Evolutionary conservation across 2,329 filamentous ascomycete species (phyloP).

Genomic region (Emergomyces africanus): DNA sequence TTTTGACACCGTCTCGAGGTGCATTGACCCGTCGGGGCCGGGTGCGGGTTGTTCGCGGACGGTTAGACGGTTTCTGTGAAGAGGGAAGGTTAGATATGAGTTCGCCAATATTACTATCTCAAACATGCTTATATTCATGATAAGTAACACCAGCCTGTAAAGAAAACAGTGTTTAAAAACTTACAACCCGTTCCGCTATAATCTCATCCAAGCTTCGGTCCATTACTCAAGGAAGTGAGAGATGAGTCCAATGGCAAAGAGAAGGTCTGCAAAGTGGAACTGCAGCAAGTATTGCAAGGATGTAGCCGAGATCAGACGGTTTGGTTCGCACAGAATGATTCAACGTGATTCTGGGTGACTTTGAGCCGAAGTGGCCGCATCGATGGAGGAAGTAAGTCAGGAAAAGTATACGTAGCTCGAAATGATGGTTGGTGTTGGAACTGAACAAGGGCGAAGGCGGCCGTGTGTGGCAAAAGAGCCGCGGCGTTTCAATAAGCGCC

Average conservation of each 20-base stretch:
- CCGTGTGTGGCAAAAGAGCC: not conserved
- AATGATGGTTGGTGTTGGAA: not conserved
- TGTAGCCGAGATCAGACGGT: too few relatives aligned
- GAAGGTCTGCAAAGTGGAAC: not conserved
- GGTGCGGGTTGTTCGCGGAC: conserved; percentile 25
- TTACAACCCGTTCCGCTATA: conserved; percentile 48
- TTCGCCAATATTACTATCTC: not conserved
- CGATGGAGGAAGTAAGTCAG: not conserved
- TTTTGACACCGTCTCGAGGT: conserved; percentile 79
- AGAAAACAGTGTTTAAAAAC: conserved; percentile 4
- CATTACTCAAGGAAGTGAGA: conserved; percentile 33
- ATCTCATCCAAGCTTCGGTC: conserved; percentile 54
- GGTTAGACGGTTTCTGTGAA: conserved; percentile 12
- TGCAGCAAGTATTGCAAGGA: not conserved
- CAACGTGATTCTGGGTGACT: not conserved
- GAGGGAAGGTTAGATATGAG: not conserved
- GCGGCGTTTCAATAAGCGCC: not conserved
- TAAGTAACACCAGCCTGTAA: not conserved
- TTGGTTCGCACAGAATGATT: not conserved
- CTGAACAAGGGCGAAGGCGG: not conserved
- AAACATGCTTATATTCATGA: not conserved
- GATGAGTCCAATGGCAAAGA: not conserved
- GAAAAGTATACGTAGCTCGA: not conserved
- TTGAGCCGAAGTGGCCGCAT: not conserved
- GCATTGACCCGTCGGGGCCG: conserved; percentile 36